These are phyloP conservation scores for Umbelopsis sp. DNA, from an alignment of 371 early-diverging fungal species.

Conservation along the genomic window DNA sequence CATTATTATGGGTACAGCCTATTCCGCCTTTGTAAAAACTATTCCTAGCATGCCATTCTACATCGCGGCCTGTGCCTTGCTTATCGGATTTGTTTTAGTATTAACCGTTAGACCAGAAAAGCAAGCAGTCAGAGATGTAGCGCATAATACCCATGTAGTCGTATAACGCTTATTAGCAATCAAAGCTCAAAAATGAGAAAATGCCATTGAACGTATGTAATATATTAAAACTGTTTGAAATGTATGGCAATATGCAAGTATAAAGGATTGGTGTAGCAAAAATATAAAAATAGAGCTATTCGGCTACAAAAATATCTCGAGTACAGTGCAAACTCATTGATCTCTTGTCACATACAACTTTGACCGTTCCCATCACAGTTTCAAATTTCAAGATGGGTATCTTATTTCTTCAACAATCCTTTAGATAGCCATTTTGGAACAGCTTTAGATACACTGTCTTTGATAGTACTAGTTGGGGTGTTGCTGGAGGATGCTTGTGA, in stretches of 20 bases:
- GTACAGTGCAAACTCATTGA: not conserved
- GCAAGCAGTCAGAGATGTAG: not conserved
- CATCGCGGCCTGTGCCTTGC: not conserved
- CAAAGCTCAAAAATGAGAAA: not conserved
- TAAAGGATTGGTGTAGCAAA: too few species aligned
- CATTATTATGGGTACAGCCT: conserved; percentile 10
- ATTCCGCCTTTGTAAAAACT: conserved; percentile 8
- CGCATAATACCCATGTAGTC: not conserved
- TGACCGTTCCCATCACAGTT: not conserved
- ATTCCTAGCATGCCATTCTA: conserved; percentile 12
- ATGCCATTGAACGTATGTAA: not conserved
- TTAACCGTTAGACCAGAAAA: not conserved
- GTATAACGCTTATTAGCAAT: not conserved
- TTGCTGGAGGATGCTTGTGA: conserved; percentile 15
- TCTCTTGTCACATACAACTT: too few species aligned
- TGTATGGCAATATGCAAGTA: too few species aligned
- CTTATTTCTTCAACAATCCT: conserved; percentile 50
- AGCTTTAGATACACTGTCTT: conserved; percentile 23
- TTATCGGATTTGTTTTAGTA: not conserved
- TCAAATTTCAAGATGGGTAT: not conserved
- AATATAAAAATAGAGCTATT: too few species aligned
- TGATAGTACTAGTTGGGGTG: conserved; percentile 9
- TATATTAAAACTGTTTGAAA: too few species aligned
- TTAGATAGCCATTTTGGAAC: conserved; percentile 56
- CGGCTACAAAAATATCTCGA: too few species aligned